Evolutionary conservation across 352 stramenopile species (phyloP).

Genomic region (Sclerospora graminicola): DNA sequence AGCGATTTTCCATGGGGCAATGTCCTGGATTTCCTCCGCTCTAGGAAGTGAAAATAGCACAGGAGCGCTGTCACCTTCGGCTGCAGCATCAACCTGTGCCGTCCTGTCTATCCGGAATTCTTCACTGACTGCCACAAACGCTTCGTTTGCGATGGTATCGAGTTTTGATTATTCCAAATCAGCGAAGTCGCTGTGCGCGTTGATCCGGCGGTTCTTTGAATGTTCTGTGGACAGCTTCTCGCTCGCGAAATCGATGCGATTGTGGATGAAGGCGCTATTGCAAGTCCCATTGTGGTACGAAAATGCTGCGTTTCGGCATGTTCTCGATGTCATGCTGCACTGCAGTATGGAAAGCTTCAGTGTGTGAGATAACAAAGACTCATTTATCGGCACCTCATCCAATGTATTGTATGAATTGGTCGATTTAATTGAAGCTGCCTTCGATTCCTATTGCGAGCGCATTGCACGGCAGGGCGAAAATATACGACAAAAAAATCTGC

Average conservation of each 20-base stretch:
- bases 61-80: constrained; percentile 24
- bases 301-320: constrained; percentile 49
- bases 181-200: constrained; percentile 33
- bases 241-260: too few species aligned
- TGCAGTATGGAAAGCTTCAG: constrained; percentile 46
- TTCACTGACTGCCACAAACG: too few species aligned
- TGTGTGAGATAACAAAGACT: not conserved
- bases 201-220: constrained; percentile 56
- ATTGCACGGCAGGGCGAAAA: constrained; percentile 21
- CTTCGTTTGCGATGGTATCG: too few species aligned
- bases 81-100: too few species aligned
- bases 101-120: too few species aligned
- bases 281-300: constrained; percentile 77
- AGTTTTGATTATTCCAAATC: too few species aligned
- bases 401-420: constrained; percentile 32
- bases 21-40: constrained; percentile 51
- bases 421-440: constrained; percentile 25
- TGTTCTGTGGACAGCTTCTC: constrained; percentile 37
- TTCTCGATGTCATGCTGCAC: constrained; percentile 51
- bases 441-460: too few species aligned
- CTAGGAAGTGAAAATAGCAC: constrained; percentile 27
- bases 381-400: too few species aligned
- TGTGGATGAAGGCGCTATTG: constrained; percentile 42
- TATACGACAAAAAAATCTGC: constrained; percentile 19
- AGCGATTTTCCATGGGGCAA: constrained; percentile 41